These are phyloP conservation scores for Benincasa hispida DNA, from an alignment of 306 rosid genomes.

Conservation along the genomic window DNA sequence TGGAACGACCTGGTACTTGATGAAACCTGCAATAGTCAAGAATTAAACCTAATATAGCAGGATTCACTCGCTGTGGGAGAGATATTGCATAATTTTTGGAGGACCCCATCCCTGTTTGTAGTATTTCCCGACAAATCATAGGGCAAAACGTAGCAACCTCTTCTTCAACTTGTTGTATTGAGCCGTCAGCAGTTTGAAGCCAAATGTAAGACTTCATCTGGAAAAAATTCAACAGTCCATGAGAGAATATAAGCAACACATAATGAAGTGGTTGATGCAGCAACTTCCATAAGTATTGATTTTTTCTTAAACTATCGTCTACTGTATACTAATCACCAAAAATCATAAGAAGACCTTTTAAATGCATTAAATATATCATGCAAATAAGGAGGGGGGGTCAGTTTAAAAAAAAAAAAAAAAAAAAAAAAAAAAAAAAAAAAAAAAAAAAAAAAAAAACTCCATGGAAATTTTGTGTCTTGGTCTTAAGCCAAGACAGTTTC, in stretches of 20 bases:
- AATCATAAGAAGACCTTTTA: neutral
- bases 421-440: no score
- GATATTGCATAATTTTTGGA: constrained; percentile 77
- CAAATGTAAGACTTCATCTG: constrained; percentile 86
- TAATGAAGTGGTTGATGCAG: neutral
- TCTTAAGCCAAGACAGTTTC: neutral
- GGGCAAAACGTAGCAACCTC: constrained; percentile 95
- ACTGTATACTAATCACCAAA: neutral
- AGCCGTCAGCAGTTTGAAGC: constrained; percentile 82
- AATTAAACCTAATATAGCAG: constrained; percentile 64
- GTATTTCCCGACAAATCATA: constrained; percentile 66
- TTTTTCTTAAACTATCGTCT: neutral
- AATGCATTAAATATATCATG: neutral
- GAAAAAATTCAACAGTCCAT: constrained; percentile 18
- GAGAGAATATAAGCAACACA: constrained; percentile 8
- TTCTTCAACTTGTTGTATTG: constrained; percentile 84
- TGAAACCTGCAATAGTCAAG: constrained; percentile 82
- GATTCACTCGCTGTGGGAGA: constrained; percentile 76
- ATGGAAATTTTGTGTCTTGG: neutral
- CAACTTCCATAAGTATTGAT: neutral
- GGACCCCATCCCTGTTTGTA: constrained; percentile 73
- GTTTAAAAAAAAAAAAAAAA: no score
- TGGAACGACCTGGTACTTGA: constrained; percentile 75
- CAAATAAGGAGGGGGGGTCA: no score
- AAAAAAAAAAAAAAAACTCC: neutral